phyloP scores from a whole-genome alignment of 768 basidiomycete genomes.

The Agrocybe chaxingu region DNA sequence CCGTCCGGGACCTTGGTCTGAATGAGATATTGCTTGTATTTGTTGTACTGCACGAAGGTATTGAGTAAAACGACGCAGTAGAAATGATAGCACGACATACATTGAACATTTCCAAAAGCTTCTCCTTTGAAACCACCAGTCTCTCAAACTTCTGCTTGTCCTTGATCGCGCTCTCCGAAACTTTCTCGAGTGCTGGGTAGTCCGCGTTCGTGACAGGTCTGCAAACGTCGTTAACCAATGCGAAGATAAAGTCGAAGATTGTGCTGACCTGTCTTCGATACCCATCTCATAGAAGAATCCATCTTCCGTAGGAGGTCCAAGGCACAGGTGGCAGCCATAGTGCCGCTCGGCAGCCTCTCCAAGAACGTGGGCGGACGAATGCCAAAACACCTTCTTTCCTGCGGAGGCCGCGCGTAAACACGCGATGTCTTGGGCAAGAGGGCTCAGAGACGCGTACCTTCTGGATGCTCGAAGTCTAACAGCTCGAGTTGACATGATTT shows the following conservation, averaged over 20 bases:
- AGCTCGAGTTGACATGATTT: slow-evolving; percentile 75
- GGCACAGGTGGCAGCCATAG: slow-evolving; percentile 95
- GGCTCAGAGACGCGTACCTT: slow-evolving; percentile 46
- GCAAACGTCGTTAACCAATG: slow-evolving; percentile 7
- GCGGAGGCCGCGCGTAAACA: slow-evolving; percentile 6
- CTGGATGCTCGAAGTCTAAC: slow-evolving; percentile 89
- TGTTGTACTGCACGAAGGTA: slow-evolving; percentile 75
- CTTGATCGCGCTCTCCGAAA: slow-evolving; percentile 86
- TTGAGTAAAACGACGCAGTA: neutral
- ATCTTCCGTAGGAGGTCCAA: slow-evolving; percentile 95
- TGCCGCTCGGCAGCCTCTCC: slow-evolving; percentile 96
- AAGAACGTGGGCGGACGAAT: slow-evolving; percentile 96
- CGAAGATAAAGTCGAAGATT: no score
- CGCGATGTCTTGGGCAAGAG: neutral
- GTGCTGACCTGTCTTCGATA: slow-evolving; percentile 68
- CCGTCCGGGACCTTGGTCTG: slow-evolving; percentile 95
- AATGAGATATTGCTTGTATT: slow-evolving; percentile 96
- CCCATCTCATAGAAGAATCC: slow-evolving; percentile 99
- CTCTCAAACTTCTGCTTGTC: slow-evolving; percentile 98
- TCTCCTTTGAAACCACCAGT: slow-evolving; percentile 89
- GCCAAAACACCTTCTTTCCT: slow-evolving; percentile 99
- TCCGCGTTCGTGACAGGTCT: slow-evolving; percentile 80
- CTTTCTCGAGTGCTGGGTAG: slow-evolving; percentile 85
- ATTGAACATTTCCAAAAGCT: slow-evolving; percentile 93
- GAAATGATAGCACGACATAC: slow-evolving; percentile 41